Base-by-base conservation (phyloP, 1,284 basidiomycete genomes). In the Puccinia novopanici region DNA sequence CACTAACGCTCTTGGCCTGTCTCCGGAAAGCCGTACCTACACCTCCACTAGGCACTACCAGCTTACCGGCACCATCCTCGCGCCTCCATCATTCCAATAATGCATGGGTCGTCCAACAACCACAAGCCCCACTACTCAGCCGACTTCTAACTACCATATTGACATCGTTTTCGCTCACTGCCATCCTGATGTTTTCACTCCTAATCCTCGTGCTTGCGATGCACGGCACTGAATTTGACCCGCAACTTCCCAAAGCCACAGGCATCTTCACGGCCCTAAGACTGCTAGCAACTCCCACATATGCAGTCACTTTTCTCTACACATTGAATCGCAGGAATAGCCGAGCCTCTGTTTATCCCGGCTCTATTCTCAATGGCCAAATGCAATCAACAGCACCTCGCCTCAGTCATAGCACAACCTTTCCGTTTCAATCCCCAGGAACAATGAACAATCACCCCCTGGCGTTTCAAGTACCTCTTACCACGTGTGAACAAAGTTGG, bases 201-300 rank as follows among this genome's bases (percentile, higher is more conserved):
- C 70, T 80, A 12, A 61, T 80, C 17, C 77, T 80, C 52, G 77
- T 80, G 22, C 34, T 80, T 54, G 77, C 77, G 19, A 80, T 80
- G 77, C 77, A 80, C 40, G 77, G 77, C 15, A 80, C 77, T 30
- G 77, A 80, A 50, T 80, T 80, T 40, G 77, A 80, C 70, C 55
- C 77, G 4, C 54, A 59, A 27, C 57, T 80, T 61, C 77, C 77
- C 17, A 73, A 80, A 73, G 77, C 77, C 27, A 80, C 77, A 34
- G 77, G 77, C 1, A 72, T 80, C 24, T 80, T 80, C 37, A 80
- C 77, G 17, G 77, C 77, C 24, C 59, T 80, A 13, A 68, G 77
- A 50, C 57, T 80, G 15, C 55, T 80, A 40, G 68, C 77, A 45
- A 80, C 77, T 50, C 77, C 77, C 9, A 80, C 70, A n/a, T 80